Conservation (phyloP, 257 asterid species). For the Cruciata laevipes region DNA sequence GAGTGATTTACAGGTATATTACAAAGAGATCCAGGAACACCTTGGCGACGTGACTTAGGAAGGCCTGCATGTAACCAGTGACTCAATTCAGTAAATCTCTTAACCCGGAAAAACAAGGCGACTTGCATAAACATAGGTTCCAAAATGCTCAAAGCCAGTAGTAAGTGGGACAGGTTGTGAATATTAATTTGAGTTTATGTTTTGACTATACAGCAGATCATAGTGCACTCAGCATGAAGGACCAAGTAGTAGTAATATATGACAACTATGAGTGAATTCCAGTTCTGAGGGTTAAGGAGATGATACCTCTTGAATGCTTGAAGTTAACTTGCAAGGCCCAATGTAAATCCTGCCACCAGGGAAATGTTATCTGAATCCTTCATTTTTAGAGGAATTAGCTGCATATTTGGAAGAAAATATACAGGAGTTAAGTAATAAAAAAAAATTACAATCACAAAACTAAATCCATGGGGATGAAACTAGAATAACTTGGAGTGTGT, state of each 20-base stretch:
- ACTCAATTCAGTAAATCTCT: not conserved
- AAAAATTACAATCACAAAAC: not conserved
- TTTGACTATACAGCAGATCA: not conserved
- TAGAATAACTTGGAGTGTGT: not conserved
- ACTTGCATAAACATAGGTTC: not conserved
- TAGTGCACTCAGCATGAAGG: not conserved
- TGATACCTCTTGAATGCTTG: conserved; percentile 17
- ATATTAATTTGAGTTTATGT: not conserved
- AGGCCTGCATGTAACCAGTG: conserved; percentile 19
- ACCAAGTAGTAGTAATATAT: not conserved
- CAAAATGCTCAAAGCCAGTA: not conserved
- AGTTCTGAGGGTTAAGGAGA: not conserved
- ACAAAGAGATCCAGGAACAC: conserved; percentile 13
- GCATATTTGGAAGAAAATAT: not conserved
- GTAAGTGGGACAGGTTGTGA: not conserved
- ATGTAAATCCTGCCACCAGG: conserved; percentile 18
- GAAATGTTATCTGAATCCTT: conserved; percentile 19
- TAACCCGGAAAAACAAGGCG: not conserved
- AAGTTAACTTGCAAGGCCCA: conserved; percentile 25
- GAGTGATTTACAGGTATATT: conserved; percentile 11
- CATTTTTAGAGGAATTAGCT: conserved; percentile 9
- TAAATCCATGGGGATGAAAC: not conserved
- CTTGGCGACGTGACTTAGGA: conserved; percentile 18
- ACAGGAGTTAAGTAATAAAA: not conserved
- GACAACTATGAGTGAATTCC: not conserved